Conservation (phyloP, 768 basidiomycete genomes). For the Serendipita indica region DNA sequence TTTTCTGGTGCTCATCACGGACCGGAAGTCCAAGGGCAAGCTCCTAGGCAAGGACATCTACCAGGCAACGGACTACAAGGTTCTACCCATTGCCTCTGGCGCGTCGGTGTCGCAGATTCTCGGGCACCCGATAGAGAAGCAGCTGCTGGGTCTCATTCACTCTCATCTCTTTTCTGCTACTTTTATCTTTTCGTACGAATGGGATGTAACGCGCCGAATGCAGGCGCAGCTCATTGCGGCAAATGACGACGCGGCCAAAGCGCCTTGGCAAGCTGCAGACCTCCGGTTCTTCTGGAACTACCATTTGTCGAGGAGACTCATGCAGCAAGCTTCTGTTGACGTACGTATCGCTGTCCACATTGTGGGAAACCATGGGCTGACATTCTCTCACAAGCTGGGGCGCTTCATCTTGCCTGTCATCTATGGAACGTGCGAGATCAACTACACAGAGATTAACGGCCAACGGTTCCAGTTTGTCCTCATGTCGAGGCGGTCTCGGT, state of each 20-base stretch:
- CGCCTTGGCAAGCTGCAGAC: constrained; percentile 76
- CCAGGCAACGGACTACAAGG: constrained; percentile 77
- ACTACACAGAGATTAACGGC: constrained; percentile 57
- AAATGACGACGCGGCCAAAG: constrained; percentile 35
- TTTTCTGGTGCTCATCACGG: constrained; percentile 80
- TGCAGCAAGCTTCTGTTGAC: not conserved
- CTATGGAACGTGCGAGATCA: constrained; percentile 87
- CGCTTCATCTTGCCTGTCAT: constrained; percentile 83
- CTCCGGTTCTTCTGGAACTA: constrained; percentile 97
- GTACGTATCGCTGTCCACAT: not conserved
- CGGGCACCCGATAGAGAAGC: constrained; percentile 75
- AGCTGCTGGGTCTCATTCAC: constrained; percentile 72
- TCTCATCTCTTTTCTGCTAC: constrained; percentile 67
- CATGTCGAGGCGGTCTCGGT: constrained; percentile 85
- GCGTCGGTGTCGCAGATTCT: constrained; percentile 45
- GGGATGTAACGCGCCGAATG: constrained; percentile 75
- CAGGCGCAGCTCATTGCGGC: constrained; percentile 62
- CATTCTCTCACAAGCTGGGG: constrained; percentile 42
- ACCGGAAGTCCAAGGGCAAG: constrained; percentile 59
- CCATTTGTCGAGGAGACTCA: not conserved
- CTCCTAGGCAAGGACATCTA: constrained; percentile 80
- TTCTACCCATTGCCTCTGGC: constrained; percentile 69
- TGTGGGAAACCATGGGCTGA: constrained; percentile 7
- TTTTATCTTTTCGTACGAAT: constrained; percentile 83
- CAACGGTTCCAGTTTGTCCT: constrained; percentile 70